Base-by-base conservation (phyloP, 352 stramenopile species). In the Phytopythium ostracodes region DNA sequence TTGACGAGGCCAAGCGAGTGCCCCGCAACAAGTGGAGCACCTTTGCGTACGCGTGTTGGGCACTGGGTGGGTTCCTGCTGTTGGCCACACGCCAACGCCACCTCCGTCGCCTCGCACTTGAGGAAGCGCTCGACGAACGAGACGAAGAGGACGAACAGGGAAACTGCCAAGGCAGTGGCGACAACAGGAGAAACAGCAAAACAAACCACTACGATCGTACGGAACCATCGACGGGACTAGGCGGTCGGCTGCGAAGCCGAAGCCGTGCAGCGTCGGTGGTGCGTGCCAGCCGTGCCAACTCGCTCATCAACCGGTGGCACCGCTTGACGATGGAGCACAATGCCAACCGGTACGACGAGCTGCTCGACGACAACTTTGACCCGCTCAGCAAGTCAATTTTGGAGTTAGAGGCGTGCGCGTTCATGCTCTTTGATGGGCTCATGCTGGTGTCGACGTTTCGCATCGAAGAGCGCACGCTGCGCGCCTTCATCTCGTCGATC, bases 11-110 rank as follows among this genome's bases (percentile, higher is more conserved):
- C 12, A 92, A 88, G 51, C 62, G 76, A 29, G 72, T 89, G 24
- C 76, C 77, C 20, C 76, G 75, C 2, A 89, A 89, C 60, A 90
- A 88, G 54, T 90, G 80, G 79, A 92, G 77, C 62, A 89, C 80
- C 11, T 92, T 89, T 66, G 77, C 79, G 7, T 89, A 88, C 47
- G 77, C 74, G 12, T 91, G 76, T 43, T 85, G 70, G 72, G 79
- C 71, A 5, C 61, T 89, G 8, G 84, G 77, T 14, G 80, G 81
- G 33, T 91, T 91, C 49, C 60, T 88, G 8, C 52, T 60, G 6
- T 62, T 72, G 15, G 67, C 63, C 17, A 69, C 68, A 27, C 71
- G 67, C 20, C 71, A 70, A 27, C 75, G 70, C 22, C 55, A 59
- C 15, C 52, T 68, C 25, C 64, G 62, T 38, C 59, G 22, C 4